Base-by-base conservation (phyloP, 495 filamentous ascomycete genomes). In the Annulohypoxylon maeteangense region DNA sequence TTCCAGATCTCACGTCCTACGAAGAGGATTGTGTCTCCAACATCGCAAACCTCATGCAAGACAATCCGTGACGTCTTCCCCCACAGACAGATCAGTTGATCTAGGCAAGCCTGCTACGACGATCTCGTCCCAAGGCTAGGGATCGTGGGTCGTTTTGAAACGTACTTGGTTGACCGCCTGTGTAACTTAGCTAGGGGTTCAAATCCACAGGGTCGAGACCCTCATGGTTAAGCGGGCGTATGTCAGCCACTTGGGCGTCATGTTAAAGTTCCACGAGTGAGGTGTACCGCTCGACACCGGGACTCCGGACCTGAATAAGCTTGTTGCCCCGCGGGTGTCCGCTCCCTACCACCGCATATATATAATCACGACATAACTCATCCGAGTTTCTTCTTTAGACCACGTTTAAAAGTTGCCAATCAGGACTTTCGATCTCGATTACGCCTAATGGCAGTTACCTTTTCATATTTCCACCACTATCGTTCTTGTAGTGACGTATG, bases 221-320 rank as follows among this genome's bases (percentile, higher is more conserved):
- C 44, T 55, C 42, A 45, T 32, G 23, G 53, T 48, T 31, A 55
- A 51, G 20, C 10, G 6, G 48, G 56, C 56, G 65, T 73, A 73
- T 66, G 16, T 55, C 54, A 69, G 62, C 70, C 70, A 73, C 50
- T 66, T 61, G 56, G 62, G 53, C 40, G 62, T 51, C 47, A 31
- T 48, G 48, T 54, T 54, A 11, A 11, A 22, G 50, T 61, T 55
- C 45, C 51, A 56, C 61, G 23, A 45, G 55, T 34, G 11, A 31
- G 54, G 60, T 68, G 54, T 38, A 72, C 70, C 29, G 54, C 54
- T 65, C 54, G 64, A 65, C 44, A 53, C 60, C 70, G 60, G 32
- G 53, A 31, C 29, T 27, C 40, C 59, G 70, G 64, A 18, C 54
- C 27, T 45, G 59, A 67, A 44, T 27, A 68, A 64, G 29, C 54